A percentile compares a stretch with the other conserved stretches of the same genome.
These are phyloP conservation scores for Nitzschia sp. DNA, from an alignment of 108 stramenopile genomes.

Conservation along the genomic window DNA sequence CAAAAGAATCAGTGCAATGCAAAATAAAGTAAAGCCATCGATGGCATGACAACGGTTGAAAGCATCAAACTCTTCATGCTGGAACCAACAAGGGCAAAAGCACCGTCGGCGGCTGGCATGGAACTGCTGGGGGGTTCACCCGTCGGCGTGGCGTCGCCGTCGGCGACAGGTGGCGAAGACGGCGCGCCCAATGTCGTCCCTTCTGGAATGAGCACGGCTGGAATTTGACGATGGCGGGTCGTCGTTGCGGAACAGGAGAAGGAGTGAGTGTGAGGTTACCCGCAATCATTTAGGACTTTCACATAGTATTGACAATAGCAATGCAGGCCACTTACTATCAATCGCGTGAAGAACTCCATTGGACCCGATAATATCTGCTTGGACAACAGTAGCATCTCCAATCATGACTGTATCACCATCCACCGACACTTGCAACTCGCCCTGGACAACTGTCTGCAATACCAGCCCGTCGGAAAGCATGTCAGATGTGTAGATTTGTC, in stretches of 20 bases:
- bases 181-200: too few species aligned
- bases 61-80: not conserved
- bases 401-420: not conserved
- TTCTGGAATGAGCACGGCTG: not conserved
- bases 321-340: constrained; percentile 27
- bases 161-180: too few species aligned
- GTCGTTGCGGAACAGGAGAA: not conserved
- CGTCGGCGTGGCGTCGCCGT: too few species aligned
- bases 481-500: not conserved
- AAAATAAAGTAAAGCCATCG: too few species aligned
- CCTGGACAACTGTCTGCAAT: not conserved
- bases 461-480: not conserved
- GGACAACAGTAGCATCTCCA: constrained; percentile 22
- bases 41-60: too few species aligned
- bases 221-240: too few species aligned
- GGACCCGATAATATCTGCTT: constrained; percentile 15
- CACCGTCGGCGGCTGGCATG: not conserved
- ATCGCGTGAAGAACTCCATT: constrained; percentile 40
- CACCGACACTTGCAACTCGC: not conserved
- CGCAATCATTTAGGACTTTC: too few species aligned
- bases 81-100: not conserved
- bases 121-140: too few species aligned
- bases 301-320: too few species aligned
- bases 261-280: not conserved
- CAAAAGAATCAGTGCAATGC: too few species aligned